These are phyloP conservation scores for Stipa capillata DNA, from an alignment of 176 grass and related monocot species.

Conservation along the genomic window DNA sequence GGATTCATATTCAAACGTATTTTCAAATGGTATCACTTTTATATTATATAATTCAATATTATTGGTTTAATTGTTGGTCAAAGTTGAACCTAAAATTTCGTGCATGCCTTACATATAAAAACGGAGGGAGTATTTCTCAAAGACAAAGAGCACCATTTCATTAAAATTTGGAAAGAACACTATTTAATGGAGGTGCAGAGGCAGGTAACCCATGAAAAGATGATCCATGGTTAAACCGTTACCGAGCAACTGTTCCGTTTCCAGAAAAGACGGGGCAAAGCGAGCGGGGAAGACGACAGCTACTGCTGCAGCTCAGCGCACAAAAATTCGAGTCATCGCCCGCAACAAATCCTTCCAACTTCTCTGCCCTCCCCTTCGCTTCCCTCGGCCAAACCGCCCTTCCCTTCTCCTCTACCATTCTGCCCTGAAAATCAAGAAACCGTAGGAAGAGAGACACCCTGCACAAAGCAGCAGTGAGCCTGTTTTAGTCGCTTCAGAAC, in stretches of 20 bases:
- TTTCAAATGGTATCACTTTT: no score
- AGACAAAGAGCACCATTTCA: no score
- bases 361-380: constrained; percentile 20
- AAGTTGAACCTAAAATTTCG: no score
- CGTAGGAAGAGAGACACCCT: not conserved
- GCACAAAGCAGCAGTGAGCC: not conserved
- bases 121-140: no score
- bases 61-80: no score
- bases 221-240: not conserved
- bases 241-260: constrained; percentile 12
- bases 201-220: not conserved
- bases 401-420: not conserved
- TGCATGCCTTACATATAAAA: no score
- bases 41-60: no score
- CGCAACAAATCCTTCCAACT: constrained; percentile 39
- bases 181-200: not conserved
- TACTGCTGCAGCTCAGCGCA: constrained; percentile 14
- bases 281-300: constrained; percentile 19
- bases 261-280: constrained; percentile 14
- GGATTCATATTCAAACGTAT: no score
- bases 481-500: constrained; percentile 16
- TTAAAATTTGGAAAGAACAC: no score
- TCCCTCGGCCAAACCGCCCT: constrained; percentile 41
- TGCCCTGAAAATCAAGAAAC: not conserved
- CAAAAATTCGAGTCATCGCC: constrained; percentile 12